Percentiles rank a stretch among this genome's conserved stretches.
phyloP scores from a whole-genome alignment of 2,329 filamentous ascomycete species.

The Lecanicillium sp. region DNA sequence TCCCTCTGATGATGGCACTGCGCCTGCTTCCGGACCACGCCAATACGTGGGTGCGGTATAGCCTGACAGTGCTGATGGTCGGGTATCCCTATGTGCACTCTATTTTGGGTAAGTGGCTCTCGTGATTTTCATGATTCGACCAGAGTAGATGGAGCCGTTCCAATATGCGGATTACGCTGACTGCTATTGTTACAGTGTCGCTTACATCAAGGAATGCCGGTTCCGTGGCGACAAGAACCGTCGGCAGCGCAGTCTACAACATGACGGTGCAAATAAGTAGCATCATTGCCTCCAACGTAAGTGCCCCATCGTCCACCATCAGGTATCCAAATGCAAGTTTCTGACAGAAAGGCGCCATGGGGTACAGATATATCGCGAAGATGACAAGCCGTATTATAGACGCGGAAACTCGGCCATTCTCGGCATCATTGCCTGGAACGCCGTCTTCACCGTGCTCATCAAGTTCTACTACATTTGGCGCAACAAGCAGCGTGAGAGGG shows the following conservation, averaged over 20 bases:
- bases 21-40: slow-evolving; percentile 17
- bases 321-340: no score
- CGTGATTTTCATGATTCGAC: neutral
- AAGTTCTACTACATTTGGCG: slow-evolving; percentile 26
- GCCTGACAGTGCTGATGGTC: slow-evolving; percentile 20
- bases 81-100: slow-evolving; percentile 25
- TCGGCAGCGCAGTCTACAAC: slow-evolving; percentile 58
- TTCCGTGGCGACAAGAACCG: slow-evolving; percentile 51
- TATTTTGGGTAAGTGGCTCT: slow-evolving; percentile 21
- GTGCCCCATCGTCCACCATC: no score
- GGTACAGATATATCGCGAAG: slow-evolving; percentile 26
- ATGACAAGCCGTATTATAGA: slow-evolving; percentile 16
- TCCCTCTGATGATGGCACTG: slow-evolving; percentile 16
- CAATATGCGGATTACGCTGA: no score
- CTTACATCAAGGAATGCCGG: slow-evolving; percentile 43
- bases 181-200: neutral
- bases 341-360: no score
- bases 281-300: slow-evolving; percentile 29
- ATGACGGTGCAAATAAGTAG: slow-evolving; percentile 38
- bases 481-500: slow-evolving; percentile 26
- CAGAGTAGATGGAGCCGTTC: slow-evolving; percentile 25
- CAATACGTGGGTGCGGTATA: slow-evolving; percentile 22
- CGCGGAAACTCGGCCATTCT: slow-evolving; percentile 48
- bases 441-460: slow-evolving; percentile 19
- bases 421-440: slow-evolving; percentile 31